Base-by-base conservation (phyloP, 768 basidiomycete species). In the Hericium alpestre region DNA sequence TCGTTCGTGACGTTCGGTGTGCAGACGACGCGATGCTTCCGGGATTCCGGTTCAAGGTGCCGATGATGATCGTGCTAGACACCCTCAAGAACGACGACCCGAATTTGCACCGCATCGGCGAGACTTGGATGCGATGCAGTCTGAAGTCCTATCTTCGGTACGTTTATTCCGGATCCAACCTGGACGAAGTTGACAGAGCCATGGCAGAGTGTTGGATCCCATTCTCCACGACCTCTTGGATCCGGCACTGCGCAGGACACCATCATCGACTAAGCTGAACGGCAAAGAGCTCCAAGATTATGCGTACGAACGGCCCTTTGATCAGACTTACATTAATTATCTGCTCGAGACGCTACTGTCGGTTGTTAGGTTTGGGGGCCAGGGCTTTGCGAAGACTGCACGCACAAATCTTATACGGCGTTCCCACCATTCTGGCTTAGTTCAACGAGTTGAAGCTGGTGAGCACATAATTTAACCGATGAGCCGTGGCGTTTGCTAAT, bases 41-140 rank as follows among this genome's bases (percentile, higher is more conserved):
- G 38, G 93, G 94, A 0, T 87, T 90, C 65, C 75, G 77, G 23
- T 84, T 97, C 65, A 86, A 86, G 64, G 76, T 86, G 1, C 95
- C 95, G 0, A 78, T 97, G 80, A 86, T 93, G 78, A 81, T 85
- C 47, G 83, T 95, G 32, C 71, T 98, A 52, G 93, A 95, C 65
- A 83, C 85, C 0, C 70, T 97, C 51, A 86, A 84, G 64, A 84
- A 77, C 40, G 83, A 86, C 37, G 84, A 92, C 61, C 88, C 91
- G 8, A 72, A 72, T 58, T 69, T 88, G 10, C 83, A 87, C 25
- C 79, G 92, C 11, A 76, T 89, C 37, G 90, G 90, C 13, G 95
- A 98, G 69, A 93, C 93, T 0, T 99, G 96, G 96, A 93, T 99
- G 87, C 81, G 94, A 25, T 93, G 91, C 65, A 92, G 84, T 64